Base-by-base conservation (phyloP, 2,329 filamentous ascomycete species). In the Trematosphaeria pertusa region DNA sequence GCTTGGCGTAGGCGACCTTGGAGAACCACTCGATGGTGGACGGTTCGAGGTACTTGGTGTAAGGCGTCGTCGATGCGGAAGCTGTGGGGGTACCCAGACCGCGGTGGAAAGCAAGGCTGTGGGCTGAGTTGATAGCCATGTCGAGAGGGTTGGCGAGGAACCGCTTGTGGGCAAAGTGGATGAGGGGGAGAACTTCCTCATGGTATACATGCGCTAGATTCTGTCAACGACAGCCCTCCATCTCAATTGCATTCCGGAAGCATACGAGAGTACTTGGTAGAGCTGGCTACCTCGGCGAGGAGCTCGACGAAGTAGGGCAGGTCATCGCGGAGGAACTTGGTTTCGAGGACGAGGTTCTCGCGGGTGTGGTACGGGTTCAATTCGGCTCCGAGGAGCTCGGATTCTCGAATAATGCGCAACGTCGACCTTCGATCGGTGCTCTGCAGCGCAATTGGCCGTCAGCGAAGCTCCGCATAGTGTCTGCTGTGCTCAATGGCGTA, bases 281-380 rank as follows among this genome's bases (percentile, higher is more conserved):
- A 80, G 52, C 87, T 86, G 67, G 94, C 82, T 65, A 97, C 89
- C 81, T 99, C 95, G 69, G 88, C 91, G 62, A 99, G 84, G 59
- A 99, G 83, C 81, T 99, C 94, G 68, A 91, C 85, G 75, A 96
- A 99, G 84, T 97, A 99, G 62, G 94, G 94, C 61, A 99, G 86
- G 73, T 99, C 92, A 73, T 94, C 87, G 72, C 91, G 87, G 61
- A 99, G 85, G 83, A 99, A 99, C 80, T 88, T 96, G 73, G 94
- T 90, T 76, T 93, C 87, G 68, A 99, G 79, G 50, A 99, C 86
- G 56, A 99, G 79, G 71, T 91, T 91, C 81, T 99, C 94, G 71
- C 93, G 88, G 65, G 91, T 92, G 79, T 97, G 91, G 76, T 89
- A 90, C 59, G 93, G 82, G 64, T 80, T 83, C 78, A 97, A 86